These are phyloP conservation scores for Talaromyces marneffei DNA, from an alignment of 2,329 filamentous ascomycete genomes.

Conservation along the genomic window DNA sequence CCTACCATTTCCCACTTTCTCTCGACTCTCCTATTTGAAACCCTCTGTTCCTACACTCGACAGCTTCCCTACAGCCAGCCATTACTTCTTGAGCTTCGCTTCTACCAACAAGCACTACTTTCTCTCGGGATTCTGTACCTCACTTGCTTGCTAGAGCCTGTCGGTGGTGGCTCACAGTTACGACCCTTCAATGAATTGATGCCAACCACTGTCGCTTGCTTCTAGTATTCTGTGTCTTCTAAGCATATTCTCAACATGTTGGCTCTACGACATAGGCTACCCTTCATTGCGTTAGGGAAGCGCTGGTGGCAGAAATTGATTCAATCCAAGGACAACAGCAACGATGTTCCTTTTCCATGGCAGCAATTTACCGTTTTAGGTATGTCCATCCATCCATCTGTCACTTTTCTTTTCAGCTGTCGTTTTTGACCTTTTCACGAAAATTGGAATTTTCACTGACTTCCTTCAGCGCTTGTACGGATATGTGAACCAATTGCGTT, in stretches of 20 bases:
- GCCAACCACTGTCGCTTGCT: not conserved
- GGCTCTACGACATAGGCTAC: constrained; percentile 4
- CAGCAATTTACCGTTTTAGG: constrained; percentile 32
- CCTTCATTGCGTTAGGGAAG: not conserved
- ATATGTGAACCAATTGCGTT: constrained; percentile 99
- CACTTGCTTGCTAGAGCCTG: not conserved
- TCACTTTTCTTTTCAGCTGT: no score
- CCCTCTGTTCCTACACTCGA: not conserved
- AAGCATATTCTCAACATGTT: constrained; percentile 3
- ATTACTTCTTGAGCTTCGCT: not conserved
- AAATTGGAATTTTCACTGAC: not conserved
- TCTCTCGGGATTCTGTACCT: not conserved
- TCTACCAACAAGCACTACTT: not conserved
- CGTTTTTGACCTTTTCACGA: no score
- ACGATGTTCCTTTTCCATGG: constrained; percentile 9
- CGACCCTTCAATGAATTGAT: not conserved
- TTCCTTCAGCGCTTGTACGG: constrained; percentile 68
- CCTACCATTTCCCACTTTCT: not conserved
- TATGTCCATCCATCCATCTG: no score
- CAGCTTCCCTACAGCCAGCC: not conserved
- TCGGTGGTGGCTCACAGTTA: not conserved
- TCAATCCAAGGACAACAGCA: not conserved
- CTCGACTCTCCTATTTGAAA: not conserved
- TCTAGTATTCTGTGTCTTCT: not conserved
- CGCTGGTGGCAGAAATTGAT: constrained; percentile 8